Evolutionary conservation across 78 protist species (phyloP).

Genomic region (Andalucia godoyi): DNA sequence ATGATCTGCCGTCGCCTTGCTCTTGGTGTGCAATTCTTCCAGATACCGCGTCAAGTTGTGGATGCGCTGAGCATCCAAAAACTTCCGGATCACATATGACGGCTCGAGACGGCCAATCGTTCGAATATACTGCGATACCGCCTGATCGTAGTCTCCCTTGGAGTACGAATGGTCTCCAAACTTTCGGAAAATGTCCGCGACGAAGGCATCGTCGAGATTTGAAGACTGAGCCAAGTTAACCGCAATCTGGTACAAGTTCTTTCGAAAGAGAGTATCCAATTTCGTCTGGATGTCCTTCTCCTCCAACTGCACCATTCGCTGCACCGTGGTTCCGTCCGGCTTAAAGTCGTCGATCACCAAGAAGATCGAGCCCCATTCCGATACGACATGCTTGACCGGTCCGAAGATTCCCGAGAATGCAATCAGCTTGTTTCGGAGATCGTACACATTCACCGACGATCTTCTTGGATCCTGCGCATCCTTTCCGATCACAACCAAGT

Average conservation of each 20-base stretch:
- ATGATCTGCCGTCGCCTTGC: conserved; percentile 78
- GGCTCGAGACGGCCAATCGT: conserved; percentile 94
- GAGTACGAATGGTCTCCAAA: conserved; percentile 86
- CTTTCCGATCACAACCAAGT: conserved; percentile 1
- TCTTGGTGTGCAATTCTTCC: conserved; percentile 8
- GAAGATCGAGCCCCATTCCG: conserved; percentile 73
- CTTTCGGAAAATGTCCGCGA: conserved; percentile 58
- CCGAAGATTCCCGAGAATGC: conserved; percentile 49
- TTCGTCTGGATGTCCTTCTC: conserved; percentile 88
- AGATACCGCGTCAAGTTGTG: conserved; percentile 80
- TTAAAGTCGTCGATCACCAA: conserved; percentile 37
- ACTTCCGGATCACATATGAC: conserved; percentile 86
- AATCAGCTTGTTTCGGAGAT: conserved; percentile 48
- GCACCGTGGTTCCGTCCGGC: neutral
- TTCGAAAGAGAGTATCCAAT: conserved; percentile 77
- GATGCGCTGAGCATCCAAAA: conserved; percentile 86
- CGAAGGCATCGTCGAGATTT: conserved; percentile 35
- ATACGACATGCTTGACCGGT: conserved; percentile 25
- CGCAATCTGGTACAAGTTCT: conserved; percentile 69
- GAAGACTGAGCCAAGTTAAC: neutral
- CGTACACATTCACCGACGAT: conserved; percentile 61
- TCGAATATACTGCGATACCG: conserved; percentile 74
- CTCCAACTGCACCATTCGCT: conserved; percentile 38
- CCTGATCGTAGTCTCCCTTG: conserved; percentile 71
- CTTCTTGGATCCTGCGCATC: neutral